phyloP scores from a whole-genome alignment of 2,329 filamentous ascomycete species.

The Bipolaris gigantea region DNA sequence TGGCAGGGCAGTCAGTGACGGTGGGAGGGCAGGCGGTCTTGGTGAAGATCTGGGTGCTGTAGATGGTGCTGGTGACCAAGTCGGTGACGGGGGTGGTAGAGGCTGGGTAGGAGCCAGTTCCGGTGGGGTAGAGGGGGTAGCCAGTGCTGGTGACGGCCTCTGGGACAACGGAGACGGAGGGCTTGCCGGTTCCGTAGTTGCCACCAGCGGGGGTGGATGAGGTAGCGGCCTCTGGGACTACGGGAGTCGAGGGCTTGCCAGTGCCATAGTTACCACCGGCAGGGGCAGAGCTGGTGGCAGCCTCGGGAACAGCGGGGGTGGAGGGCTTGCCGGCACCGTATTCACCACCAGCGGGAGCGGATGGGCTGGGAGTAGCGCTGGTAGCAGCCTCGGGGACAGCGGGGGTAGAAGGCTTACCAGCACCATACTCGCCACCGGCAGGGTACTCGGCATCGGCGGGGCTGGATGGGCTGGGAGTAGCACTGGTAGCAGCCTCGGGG shows the following conservation, averaged over 20 bases:
- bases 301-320: conserved; percentile 2
- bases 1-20: conserved; percentile 16
- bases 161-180: conserved; percentile 2
- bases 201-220: conserved; percentile 2
- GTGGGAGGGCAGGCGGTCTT: conserved; percentile 8
- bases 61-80: conserved; percentile 47
- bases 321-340: not conserved
- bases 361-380: conserved; percentile 6
- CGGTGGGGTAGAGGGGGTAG: conserved; percentile 26
- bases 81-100: conserved; percentile 43
- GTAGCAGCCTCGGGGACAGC: conserved; percentile 5
- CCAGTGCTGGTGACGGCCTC: conserved; percentile 10
- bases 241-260: not conserved
- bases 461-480: conserved; percentile 4
- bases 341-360: too few species aligned
- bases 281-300: conserved; percentile 10
- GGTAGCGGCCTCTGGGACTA: conserved; percentile 6
- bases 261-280: not conserved
- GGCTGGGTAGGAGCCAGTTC: conserved; percentile 38
- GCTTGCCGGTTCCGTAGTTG: not conserved
- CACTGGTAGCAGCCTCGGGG: conserved; percentile 6
- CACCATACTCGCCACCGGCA: not conserved
- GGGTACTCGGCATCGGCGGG: not conserved
- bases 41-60: conserved; percentile 49
- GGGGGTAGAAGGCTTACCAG: not conserved